Evolutionary conservation across 352 stramenopile genomes (phyloP).

Genomic region (Pythium aristosporum): DNA sequence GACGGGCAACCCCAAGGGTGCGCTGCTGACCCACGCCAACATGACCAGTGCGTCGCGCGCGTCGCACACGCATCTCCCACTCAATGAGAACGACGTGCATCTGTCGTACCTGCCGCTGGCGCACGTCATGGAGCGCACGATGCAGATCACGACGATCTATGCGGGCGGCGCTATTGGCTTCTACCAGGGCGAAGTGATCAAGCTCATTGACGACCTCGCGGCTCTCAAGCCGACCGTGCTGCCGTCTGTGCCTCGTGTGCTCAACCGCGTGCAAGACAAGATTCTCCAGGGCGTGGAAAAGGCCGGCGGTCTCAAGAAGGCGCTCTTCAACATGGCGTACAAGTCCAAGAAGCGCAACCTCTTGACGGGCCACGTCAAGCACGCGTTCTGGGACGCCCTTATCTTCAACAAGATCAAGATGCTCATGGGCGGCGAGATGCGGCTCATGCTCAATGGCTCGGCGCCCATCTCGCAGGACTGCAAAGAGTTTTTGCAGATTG

Average conservation of each 20-base stretch:
- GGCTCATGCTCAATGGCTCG: slow-evolving; percentile 92
- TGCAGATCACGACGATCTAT: slow-evolving; percentile 85
- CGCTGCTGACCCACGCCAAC: slow-evolving; percentile 63
- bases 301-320: slow-evolving; percentile 31
- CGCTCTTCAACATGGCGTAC: slow-evolving; percentile 41
- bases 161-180: slow-evolving; percentile 70
- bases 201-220: slow-evolving; percentile 93
- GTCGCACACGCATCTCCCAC: slow-evolving; percentile 28
- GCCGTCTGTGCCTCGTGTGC: slow-evolving; percentile 88
- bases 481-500: slow-evolving; percentile 93
- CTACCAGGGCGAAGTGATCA: slow-evolving; percentile 79
- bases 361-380: slow-evolving; percentile 31
- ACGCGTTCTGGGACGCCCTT: slow-evolving; percentile 91
- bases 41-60: slow-evolving; percentile 36
- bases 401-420: slow-evolving; percentile 95
- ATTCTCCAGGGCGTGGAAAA: slow-evolving; percentile 47
- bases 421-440: slow-evolving; percentile 86
- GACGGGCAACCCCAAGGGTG: slow-evolving; percentile 71
- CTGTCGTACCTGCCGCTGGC: slow-evolving; percentile 93
- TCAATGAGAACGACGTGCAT: slow-evolving; percentile 27
- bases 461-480: slow-evolving; percentile 91
- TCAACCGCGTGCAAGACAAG: slow-evolving; percentile 89
- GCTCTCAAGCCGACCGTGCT: slow-evolving; percentile 91
- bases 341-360: slow-evolving; percentile 42
- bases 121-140: slow-evolving; percentile 94